Percentiles rank a stretch among this genome's conserved stretches.
Conservation (phyloP, 768 basidiomycete genomes). For the Russula compacta region DNA sequence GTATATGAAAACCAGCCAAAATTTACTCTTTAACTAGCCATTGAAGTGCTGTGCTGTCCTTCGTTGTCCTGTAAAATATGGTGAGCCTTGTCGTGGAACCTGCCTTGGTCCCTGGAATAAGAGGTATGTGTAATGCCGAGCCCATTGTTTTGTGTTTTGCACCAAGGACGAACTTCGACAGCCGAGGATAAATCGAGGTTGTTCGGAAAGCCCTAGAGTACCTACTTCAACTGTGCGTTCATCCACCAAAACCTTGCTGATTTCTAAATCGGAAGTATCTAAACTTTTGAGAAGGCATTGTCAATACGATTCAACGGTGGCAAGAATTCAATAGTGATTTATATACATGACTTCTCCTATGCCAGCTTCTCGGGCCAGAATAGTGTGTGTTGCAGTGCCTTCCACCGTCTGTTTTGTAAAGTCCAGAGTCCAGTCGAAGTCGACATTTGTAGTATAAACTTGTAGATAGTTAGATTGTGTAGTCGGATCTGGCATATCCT, state of each 20-base stretch:
- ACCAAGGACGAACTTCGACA: constrained; percentile 25
- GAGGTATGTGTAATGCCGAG: constrained; percentile 31
- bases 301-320: background rate
- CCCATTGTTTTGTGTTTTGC: constrained; percentile 33
- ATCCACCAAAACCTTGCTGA: constrained; percentile 46
- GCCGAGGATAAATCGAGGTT: background rate
- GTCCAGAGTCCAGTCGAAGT: constrained; percentile 73
- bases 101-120: constrained; percentile 22
- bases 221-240: constrained; percentile 41
- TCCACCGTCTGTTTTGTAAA: constrained; percentile 50
- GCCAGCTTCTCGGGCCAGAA: constrained; percentile 44
- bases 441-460: constrained; percentile 55
- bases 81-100: constrained; percentile 31
- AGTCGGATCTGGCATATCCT: constrained; percentile 44
- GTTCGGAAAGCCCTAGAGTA: background rate
- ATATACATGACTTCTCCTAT: constrained; percentile 52
- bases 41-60: constrained; percentile 39
- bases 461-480: constrained; percentile 75
- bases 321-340: constrained; percentile 19
- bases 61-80: constrained; percentile 39
- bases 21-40: constrained; percentile 41
- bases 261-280: constrained; percentile 63
- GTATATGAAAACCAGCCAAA: background rate
- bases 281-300: constrained; percentile 35
- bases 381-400: constrained; percentile 57